phyloP scores from a whole-genome alignment of 192 early-diverging fungal genomes.

The Entrophospora sp. region DNA sequence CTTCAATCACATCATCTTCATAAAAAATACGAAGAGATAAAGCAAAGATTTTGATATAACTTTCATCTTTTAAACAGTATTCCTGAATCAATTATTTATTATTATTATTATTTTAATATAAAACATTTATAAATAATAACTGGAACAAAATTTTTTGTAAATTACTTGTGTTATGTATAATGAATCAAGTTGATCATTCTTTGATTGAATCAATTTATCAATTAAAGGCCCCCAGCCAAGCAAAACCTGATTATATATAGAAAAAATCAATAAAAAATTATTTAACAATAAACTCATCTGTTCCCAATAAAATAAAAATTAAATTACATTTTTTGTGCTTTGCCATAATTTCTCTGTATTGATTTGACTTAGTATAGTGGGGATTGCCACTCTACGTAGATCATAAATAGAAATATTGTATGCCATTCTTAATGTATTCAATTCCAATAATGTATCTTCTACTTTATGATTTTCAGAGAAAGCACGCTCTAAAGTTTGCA shows the following conservation, averaged over 20 bases:
- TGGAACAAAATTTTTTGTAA: neutral
- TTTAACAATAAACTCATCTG: neutral
- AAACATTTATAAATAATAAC: neutral
- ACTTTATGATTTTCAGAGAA: conserved; percentile 67
- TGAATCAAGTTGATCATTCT: conserved; percentile 68
- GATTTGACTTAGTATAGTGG: conserved; percentile 54
- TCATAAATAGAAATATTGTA: conserved; percentile 73
- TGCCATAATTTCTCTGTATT: conserved; percentile 37
- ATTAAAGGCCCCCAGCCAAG: conserved; percentile 66
- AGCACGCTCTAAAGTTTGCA: conserved; percentile 69
- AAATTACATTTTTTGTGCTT: conserved; percentile 28
- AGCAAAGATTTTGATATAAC: conserved; percentile 46
- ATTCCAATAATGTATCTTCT: conserved; percentile 70
- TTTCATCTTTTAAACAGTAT: conserved; percentile 39
- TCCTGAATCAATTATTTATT: conserved; percentile 26
- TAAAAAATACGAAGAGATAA: conserved; percentile 58
- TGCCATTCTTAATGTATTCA: conserved; percentile 82
- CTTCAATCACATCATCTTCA: conserved; percentile 74
- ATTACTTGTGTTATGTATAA: conserved; percentile 38
- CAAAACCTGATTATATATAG: conserved; percentile 28
- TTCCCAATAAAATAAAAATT: neutral
- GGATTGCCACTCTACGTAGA: conserved; percentile 66
- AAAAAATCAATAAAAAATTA: neutral
- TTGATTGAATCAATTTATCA: conserved; percentile 51
- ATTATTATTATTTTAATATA: neutral